Percentiles rank a stretch among this genome's conserved stretches.
Conservation (phyloP, 2,329 filamentous ascomycete species). For the Zopfia rhizophila region DNA sequence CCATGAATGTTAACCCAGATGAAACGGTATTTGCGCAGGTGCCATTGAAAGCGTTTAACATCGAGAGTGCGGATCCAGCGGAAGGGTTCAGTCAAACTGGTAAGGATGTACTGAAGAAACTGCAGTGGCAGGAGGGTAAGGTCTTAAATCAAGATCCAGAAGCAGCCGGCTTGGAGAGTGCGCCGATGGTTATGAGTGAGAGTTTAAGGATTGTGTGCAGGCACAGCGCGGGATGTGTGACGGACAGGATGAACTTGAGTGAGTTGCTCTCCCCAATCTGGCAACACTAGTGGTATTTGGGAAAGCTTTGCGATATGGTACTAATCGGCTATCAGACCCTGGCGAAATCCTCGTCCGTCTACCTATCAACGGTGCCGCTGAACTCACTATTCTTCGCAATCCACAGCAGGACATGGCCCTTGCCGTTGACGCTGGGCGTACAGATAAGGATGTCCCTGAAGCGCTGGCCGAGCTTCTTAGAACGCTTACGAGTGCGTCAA, state of each 20-base stretch:
- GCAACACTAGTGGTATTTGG: neutral
- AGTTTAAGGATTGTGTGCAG: conserved; percentile 79
- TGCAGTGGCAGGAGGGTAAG: conserved; percentile 73
- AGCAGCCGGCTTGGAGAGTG: conserved; percentile 64
- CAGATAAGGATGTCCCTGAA: conserved; percentile 60
- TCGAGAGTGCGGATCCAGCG: conserved; percentile 68
- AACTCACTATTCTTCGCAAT: conserved; percentile 63
- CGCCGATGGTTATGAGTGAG: conserved; percentile 79
- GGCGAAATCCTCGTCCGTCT: conserved; percentile 60
- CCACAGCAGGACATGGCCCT: conserved; percentile 81
- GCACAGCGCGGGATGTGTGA: conserved; percentile 79
- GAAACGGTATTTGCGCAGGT: conserved; percentile 79
- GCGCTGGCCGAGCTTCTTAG: conserved; percentile 73
- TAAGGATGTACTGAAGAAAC: conserved; percentile 53
- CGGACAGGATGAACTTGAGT: conserved; percentile 83
- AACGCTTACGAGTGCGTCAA: conserved; percentile 65
- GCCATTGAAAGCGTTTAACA: conserved; percentile 71
- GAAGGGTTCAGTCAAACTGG: conserved; percentile 52
- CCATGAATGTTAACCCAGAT: conserved; percentile 72
- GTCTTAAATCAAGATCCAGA: conserved; percentile 77
- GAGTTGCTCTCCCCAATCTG: conserved; percentile 30
- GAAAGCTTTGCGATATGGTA: no score
- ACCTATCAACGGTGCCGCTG: conserved; percentile 50
- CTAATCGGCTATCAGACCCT: conserved; percentile 39
- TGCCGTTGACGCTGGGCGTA: conserved; percentile 65